A percentile compares a stretch with the other conserved stretches of the same genome.
phyloP scores from a whole-genome alignment of 345 rosid species.

The Tarenaya hassleriana region DNA sequence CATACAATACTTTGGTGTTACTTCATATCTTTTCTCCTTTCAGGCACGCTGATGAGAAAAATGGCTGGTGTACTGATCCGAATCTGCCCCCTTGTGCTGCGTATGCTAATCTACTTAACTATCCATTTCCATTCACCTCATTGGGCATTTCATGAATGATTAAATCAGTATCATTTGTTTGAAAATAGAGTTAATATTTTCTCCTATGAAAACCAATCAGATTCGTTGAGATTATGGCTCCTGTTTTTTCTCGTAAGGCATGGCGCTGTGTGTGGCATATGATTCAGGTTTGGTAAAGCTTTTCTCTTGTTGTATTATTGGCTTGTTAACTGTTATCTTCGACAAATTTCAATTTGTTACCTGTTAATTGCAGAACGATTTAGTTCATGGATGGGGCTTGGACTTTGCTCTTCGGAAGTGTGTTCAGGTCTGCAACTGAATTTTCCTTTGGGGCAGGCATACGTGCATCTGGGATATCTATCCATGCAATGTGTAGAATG shows the following conservation, averaged over 20 bases:
- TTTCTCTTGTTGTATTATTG: not conserved
- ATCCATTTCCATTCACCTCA: not conserved
- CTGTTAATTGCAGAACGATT: constrained; percentile 47
- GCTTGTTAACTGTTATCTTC: too few species aligned
- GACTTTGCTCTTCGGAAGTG: constrained; percentile 67
- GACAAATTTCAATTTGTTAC: not conserved
- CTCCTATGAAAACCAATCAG: constrained; percentile 32
- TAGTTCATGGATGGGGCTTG: constrained; percentile 78
- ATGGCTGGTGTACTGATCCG: constrained; percentile 78
- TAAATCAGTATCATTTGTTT: not conserved
- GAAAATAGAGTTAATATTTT: not conserved
- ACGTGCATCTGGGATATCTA: not conserved
- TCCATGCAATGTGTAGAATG: too few species aligned
- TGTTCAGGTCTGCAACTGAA: constrained; percentile 40
- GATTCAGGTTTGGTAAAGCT: constrained; percentile 59
- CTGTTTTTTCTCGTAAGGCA: constrained; percentile 85
- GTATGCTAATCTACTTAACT: constrained; percentile 49
- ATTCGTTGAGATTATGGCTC: constrained; percentile 97
- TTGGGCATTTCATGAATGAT: not conserved
- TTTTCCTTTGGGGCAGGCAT: not conserved
- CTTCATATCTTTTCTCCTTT: constrained; percentile 13
- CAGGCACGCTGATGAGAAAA: constrained; percentile 74
- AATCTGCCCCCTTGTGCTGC: constrained; percentile 95
- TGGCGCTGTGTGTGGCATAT: constrained; percentile 98
- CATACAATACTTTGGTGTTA: not conserved